Evolutionary conservation across 2,329 filamentous ascomycete genomes (phyloP).

Genomic region (Elsinoe batatas): DNA sequence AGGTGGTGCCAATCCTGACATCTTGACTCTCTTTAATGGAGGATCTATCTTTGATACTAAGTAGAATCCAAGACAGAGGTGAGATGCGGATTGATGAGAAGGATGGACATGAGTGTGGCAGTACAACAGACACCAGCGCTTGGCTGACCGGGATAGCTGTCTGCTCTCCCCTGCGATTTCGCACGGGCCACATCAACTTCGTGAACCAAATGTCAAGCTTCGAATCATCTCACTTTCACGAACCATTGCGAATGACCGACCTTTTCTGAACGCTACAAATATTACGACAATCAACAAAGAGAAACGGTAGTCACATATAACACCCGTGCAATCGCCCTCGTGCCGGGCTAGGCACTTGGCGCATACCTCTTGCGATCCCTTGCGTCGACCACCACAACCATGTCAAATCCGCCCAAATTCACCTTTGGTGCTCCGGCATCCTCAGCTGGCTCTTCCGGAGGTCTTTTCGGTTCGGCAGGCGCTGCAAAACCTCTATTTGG

Average conservation of each 20-base stretch:
- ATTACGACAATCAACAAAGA: not conserved
- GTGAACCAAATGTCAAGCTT: not conserved
- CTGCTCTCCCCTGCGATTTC: not conserved
- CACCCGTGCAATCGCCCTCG: not conserved
- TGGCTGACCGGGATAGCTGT: conserved; percentile 1
- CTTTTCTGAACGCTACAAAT: not conserved
- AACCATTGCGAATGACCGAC: conserved; percentile 1
- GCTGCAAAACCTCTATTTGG: conserved; percentile 16
- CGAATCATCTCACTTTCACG: not conserved
- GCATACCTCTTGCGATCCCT: conserved; percentile 9
- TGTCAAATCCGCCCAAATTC: conserved; percentile 20
- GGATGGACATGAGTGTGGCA: not conserved
- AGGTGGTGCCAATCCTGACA: conserved; percentile 12
- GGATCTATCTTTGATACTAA: not conserved
- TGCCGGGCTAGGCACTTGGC: conserved; percentile 12
- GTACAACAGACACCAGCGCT: not conserved
- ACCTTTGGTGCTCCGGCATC: conserved; percentile 30
- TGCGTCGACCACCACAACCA: conserved; percentile 13
- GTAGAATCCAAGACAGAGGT: not conserved
- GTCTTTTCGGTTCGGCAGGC: conserved; percentile 14
- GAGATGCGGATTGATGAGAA: not conserved
- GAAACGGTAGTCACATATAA: too few species aligned
- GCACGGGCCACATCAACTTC: conserved; percentile 2
- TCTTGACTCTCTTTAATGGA: not conserved
- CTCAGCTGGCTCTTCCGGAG: conserved; percentile 23